Conservation (phyloP, 129 eudicot genomes). For the Chrysanthemum makinoi region DNA sequence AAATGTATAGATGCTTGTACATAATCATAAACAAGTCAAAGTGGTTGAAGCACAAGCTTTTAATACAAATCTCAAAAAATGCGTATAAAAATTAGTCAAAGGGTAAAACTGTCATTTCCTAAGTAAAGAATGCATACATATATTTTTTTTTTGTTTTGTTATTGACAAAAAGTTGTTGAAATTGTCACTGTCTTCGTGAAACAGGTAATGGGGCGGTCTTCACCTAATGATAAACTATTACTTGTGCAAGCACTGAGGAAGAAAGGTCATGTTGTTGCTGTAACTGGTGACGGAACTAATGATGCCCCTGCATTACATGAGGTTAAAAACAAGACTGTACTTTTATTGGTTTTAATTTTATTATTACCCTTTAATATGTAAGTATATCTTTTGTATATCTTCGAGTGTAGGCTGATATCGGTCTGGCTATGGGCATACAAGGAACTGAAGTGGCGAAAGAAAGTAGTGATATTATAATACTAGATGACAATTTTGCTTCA, state of each 20-base stretch:
- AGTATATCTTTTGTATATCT: conserved; percentile 18
- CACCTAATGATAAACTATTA: conserved; percentile 92
- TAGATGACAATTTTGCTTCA: conserved; percentile 90
- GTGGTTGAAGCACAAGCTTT: no score
- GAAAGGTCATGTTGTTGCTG: conserved; percentile 90
- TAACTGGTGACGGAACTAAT: conserved; percentile 99
- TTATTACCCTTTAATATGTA: background rate
- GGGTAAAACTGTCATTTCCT: no score
- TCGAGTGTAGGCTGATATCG: conserved; percentile 79
- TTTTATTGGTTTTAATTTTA: background rate
- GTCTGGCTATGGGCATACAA: conserved; percentile 94
- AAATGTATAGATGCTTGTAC: background rate
- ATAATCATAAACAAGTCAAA: no score
- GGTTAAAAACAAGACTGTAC: conserved; percentile 36
- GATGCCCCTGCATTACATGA: conserved; percentile 99
- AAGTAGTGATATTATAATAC: conserved; percentile 84
- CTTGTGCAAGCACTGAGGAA: conserved; percentile 93
- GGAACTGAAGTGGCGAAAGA: conserved; percentile 98
- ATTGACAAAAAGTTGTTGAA: no score
- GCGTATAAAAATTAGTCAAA: no score
- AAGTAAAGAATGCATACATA: no score
- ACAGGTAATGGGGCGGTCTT: conserved; percentile 97
- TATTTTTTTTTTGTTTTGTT: no score
- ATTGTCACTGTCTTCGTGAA: conserved; percentile 8
- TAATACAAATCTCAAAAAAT: no score